Conservation (phyloP, 768 basidiomycete species). For the Russula lepida region DNA sequence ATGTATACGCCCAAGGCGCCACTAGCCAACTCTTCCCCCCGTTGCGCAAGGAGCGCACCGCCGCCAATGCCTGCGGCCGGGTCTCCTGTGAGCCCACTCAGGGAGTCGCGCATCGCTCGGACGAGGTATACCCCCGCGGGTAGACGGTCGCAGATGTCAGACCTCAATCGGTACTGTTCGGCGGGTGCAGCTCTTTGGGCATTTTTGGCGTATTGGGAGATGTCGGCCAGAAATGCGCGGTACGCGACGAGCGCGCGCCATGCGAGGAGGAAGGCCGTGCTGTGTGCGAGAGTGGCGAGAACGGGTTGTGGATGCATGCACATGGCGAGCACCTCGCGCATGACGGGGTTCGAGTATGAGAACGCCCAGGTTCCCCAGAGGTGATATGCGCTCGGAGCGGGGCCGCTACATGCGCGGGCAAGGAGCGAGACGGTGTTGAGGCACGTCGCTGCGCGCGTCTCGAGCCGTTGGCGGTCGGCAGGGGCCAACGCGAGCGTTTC, state of each 20-base stretch:
- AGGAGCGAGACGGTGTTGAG: conserved; percentile 2
- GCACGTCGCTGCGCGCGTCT: neutral
- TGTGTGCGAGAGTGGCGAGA: neutral
- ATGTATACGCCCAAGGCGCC: neutral
- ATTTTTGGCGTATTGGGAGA: neutral
- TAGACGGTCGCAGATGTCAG: neutral
- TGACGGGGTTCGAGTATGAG: conserved; percentile 3
- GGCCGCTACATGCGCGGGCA: neutral
- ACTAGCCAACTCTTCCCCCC: neutral
- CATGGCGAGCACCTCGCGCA: neutral
- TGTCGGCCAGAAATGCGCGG: conserved; percentile 3
- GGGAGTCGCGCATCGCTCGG: neutral
- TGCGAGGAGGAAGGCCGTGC: conserved; percentile 2
- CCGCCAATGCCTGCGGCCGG: neutral
- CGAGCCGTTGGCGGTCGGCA: conserved; percentile 1
- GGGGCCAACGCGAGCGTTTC: neutral
- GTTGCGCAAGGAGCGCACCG: neutral
- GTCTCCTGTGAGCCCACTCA: neutral
- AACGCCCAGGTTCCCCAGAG: conserved; percentile 4
- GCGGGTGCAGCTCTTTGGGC: no score
- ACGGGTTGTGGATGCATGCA: neutral
- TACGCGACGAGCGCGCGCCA: conserved; percentile 8
- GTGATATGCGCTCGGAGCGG: neutral
- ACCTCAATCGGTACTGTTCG: neutral
- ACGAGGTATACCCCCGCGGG: neutral